Conservation (phyloP, 345 rosid species). For the Sisymbrium altissimum region DNA sequence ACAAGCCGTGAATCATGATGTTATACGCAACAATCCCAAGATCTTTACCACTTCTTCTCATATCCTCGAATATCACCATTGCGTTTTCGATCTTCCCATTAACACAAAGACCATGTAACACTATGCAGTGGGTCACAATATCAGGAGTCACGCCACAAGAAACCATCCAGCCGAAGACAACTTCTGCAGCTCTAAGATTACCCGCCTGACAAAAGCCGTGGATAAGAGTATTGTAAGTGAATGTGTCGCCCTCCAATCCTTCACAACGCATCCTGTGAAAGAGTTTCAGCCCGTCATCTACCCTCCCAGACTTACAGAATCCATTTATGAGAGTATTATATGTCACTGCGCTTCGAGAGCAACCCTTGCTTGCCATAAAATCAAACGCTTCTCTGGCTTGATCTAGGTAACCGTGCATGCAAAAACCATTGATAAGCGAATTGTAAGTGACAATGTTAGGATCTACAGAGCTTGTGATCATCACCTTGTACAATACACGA, state of each 20-base stretch:
- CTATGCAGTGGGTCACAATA: conserved; percentile 21
- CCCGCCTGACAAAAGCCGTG: conserved; percentile 31
- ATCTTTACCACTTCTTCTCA: conserved; percentile 3
- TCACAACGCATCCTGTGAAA: conserved; percentile 19
- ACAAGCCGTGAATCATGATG: conserved; percentile 22
- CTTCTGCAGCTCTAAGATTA: conserved; percentile 17
- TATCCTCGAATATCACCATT: conserved; percentile 15
- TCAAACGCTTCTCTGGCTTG: conserved; percentile 8
- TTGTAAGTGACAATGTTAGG: conserved; percentile 11
- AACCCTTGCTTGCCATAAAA: neutral
- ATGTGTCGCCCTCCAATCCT: conserved; percentile 13
- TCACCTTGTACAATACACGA: neutral
- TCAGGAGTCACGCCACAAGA: conserved; percentile 26
- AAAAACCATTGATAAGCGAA: neutral
- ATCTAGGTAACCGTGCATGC: neutral
- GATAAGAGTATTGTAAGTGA: conserved; percentile 21
- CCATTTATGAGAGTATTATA: conserved; percentile 34
- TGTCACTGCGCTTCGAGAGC: conserved; percentile 13
- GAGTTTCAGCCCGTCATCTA: conserved; percentile 29
- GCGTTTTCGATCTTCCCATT: conserved; percentile 31
- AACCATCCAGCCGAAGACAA: conserved; percentile 25
- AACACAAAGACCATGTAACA: conserved; percentile 29
- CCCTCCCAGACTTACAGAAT: conserved; percentile 20
- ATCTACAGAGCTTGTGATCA: neutral
- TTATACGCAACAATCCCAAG: conserved; percentile 8